Evolutionary conservation across 2,329 filamentous ascomycete species (phyloP), one percentile per base, ranked within the genome.

Genomic region (Boeremia lycopersici): DNA sequence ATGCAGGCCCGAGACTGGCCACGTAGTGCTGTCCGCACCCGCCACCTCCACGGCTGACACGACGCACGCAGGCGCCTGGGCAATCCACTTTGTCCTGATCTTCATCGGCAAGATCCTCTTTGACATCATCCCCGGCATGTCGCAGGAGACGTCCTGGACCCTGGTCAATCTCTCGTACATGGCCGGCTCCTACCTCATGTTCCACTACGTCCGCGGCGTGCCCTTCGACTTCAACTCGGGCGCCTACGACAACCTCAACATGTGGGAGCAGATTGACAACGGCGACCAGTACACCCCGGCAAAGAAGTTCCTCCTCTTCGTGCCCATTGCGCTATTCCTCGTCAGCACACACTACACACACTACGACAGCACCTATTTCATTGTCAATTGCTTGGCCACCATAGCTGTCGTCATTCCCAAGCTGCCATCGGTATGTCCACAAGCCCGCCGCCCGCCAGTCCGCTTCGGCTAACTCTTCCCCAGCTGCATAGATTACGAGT

Each of bases 221-320:
- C 95, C 95, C 6, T 99, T 99, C 74, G 95, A 99, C 77, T 99
- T 99, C 84, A 99, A 99, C 74, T 89, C 91, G 52, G 95, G 95
- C 56, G 95, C 95, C 67, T 99, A 98, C 77, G 95, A 99, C 82
- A 98, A 99, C 77, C 84, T 99, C 72, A 99, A 98, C 81, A 98
- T 99, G 95, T 99, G 95, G 95, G 95, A 99, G 81, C 95, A 99
- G 80, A 99, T 99, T 76, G 95, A 99, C 81, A 96, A 98, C 71
- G 95, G 95, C 41, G 95, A 95, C 68, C 95, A 99, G 77, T 99
- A 98, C 80, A 99, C 95, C 0, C 95, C 95, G 4, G 91, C 95
- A 63, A 99, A 99, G 83, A 99, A 99, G 78, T 99, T 99, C 72
- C 82, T 99, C 56, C 87, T 98, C 67, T 91, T 89, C 70, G 93